Evolutionary conservation across 2,329 filamentous ascomycete genomes (phyloP).

Genomic region (Colletotrichum sidae): DNA sequence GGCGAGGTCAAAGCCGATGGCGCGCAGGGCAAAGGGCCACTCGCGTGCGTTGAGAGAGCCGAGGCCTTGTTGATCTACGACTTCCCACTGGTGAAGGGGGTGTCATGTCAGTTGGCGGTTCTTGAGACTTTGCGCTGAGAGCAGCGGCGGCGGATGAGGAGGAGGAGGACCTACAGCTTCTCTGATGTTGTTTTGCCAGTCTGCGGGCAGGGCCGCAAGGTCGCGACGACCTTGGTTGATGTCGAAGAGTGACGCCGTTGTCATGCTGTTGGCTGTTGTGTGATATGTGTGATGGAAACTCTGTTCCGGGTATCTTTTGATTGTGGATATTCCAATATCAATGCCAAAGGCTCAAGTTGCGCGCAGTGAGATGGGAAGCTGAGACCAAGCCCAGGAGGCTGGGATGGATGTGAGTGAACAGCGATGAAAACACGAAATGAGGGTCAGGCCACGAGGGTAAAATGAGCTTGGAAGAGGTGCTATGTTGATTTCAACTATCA

Average conservation of each 20-base stretch:
- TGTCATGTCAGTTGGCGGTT: no score
- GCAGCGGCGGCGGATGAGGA: no score
- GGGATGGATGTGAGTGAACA: not conserved
- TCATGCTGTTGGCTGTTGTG: constrained; percentile 21
- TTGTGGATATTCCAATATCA: not conserved
- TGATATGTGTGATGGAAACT: not conserved
- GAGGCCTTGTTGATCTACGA: constrained; percentile 98
- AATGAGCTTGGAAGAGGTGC: not conserved
- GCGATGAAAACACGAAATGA: not conserved
- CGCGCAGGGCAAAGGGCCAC: constrained; percentile 95
- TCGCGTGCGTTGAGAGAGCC: constrained; percentile 96
- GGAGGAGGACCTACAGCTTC: constrained; percentile 30
- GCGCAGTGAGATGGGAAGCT: not conserved
- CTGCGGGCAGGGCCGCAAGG: constrained; percentile 32
- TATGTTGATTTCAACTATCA: not conserved
- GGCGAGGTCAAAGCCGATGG: constrained; percentile 90
- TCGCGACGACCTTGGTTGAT: constrained; percentile 37
- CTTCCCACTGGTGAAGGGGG: constrained; percentile 73
- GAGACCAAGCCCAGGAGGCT: not conserved
- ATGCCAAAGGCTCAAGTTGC: no score
- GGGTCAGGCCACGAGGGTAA: no score
- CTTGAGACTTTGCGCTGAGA: no score
- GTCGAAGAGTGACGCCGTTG: constrained; percentile 36
- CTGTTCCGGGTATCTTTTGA: constrained; percentile 5
- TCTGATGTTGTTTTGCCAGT: constrained; percentile 39